Evolutionary conservation across 495 filamentous ascomycete species (phyloP).

Genomic region (Penicillium argentinense): DNA sequence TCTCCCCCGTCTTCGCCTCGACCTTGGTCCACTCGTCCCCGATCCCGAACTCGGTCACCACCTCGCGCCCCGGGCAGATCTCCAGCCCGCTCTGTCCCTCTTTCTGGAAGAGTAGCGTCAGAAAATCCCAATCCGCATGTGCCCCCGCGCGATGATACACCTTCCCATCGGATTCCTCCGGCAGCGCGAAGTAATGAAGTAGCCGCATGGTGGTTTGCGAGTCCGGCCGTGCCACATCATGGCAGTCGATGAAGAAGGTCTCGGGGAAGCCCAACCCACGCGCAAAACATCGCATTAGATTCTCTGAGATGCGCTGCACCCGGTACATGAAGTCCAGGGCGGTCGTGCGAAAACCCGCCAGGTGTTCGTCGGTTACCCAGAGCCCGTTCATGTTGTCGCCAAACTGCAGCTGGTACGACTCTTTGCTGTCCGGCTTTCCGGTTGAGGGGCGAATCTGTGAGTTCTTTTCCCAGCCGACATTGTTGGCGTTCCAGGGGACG

Average conservation of each 20-base stretch:
- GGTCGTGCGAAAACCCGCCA: slow-evolving; percentile 49
- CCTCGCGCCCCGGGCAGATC: slow-evolving; percentile 65
- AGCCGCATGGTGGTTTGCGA: slow-evolving; percentile 58
- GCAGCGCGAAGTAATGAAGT: slow-evolving; percentile 57
- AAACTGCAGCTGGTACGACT: slow-evolving; percentile 63
- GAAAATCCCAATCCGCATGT: slow-evolving; percentile 63
- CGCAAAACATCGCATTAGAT: slow-evolving; percentile 60
- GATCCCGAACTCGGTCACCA: slow-evolving; percentile 56
- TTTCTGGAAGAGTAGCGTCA: slow-evolving; percentile 66
- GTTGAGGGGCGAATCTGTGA: slow-evolving; percentile 63
- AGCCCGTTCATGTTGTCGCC: slow-evolving; percentile 48
- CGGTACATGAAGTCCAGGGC: slow-evolving; percentile 54
- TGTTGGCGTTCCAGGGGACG: slow-evolving; percentile 53
- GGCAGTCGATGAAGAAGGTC: slow-evolving; percentile 56
- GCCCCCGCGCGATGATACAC: slow-evolving; percentile 62
- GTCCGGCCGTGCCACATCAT: slow-evolving; percentile 47
- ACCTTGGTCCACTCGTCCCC: slow-evolving; percentile 64
- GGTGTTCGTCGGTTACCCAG: slow-evolving; percentile 51
- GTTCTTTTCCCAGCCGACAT: slow-evolving; percentile 65
- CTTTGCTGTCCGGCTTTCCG: slow-evolving; percentile 60
- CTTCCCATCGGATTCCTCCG: slow-evolving; percentile 39
- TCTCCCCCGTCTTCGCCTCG: slow-evolving; percentile 54
- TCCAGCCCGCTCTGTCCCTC: slow-evolving; percentile 62
- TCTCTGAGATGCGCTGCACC: slow-evolving; percentile 52
- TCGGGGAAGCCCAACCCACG: slow-evolving; percentile 55